These are phyloP conservation scores for Hypomontagnella monticulosa DNA, from an alignment of 495 filamentous ascomycete species.

Conservation along the genomic window DNA sequence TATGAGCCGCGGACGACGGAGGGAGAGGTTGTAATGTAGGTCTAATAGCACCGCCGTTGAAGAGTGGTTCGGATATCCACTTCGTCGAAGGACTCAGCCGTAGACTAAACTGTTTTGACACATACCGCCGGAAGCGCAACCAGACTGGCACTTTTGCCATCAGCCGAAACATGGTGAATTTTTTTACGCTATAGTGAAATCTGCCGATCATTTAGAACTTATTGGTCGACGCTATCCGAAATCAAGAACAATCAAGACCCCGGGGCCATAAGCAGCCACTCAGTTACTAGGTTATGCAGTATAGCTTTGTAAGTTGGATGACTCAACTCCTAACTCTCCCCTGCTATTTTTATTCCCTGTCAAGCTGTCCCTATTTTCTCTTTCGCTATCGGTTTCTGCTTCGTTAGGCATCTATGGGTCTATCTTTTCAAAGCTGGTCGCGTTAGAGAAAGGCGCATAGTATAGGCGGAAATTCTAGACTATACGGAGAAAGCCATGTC, in stretches of 20 bases:
- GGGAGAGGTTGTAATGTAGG: constrained; percentile 1
- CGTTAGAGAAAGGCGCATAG: not conserved
- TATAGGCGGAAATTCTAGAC: not conserved
- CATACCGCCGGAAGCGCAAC: too few relatives aligned
- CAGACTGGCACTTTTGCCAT: not conserved
- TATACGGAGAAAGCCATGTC: constrained; percentile 14
- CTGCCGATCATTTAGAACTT: too few relatives aligned
- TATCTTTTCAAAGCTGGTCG: not conserved
- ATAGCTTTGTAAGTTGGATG: too few relatives aligned
- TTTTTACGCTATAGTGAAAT: too few relatives aligned
- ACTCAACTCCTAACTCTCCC: too few relatives aligned
- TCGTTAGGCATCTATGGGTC: not conserved
- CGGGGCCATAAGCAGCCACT: too few relatives aligned
- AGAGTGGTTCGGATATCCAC: constrained; percentile 15
- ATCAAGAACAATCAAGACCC: too few relatives aligned
- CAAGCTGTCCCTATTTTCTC: too few relatives aligned
- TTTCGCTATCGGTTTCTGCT: too few relatives aligned
- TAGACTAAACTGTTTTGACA: constrained; percentile 2
- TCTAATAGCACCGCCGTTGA: not conserved
- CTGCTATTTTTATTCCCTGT: too few relatives aligned
- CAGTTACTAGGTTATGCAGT: too few relatives aligned
- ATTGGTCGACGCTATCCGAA: too few relatives aligned
- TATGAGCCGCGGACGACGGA: constrained; percentile 10
- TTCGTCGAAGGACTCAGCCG: constrained; percentile 2
- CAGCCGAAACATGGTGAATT: constrained; percentile 7